Conservation (phyloP, 2,329 filamentous ascomycete genomes). For the Epicoccum sorghinum region DNA sequence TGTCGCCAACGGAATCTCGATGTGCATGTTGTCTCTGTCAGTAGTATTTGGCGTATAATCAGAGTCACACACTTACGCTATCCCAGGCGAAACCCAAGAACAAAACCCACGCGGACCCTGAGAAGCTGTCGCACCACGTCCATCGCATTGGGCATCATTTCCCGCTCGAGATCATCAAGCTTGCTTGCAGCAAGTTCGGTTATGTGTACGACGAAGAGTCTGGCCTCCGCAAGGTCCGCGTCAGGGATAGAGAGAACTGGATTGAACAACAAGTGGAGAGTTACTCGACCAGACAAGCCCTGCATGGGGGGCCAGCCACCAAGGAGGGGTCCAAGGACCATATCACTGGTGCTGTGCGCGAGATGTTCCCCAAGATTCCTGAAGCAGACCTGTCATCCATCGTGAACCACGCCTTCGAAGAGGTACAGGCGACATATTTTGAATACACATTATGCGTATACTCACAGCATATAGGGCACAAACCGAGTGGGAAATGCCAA, state of each 20-base stretch:
- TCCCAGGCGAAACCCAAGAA: conserved; percentile 52
- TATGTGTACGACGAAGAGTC: conserved; percentile 31
- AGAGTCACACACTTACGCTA: conserved; percentile 13
- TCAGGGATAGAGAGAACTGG: conserved; percentile 30
- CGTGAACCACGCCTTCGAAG: conserved; percentile 65
- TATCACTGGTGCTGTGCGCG: conserved; percentile 63
- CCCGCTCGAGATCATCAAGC: conserved; percentile 63
- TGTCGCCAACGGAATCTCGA: conserved; percentile 61
- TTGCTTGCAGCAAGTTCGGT: conserved; percentile 60
- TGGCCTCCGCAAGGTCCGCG: conserved; percentile 30
- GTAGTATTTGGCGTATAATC: conserved; percentile 31
- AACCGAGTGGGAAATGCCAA: conserved; percentile 63
- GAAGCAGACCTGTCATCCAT: conserved; percentile 63
- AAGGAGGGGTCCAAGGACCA: conserved; percentile 59
- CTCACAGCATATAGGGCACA: conserved; percentile 53
- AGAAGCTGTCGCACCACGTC: conserved; percentile 64
- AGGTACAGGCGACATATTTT: conserved; percentile 47
- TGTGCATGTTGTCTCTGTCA: conserved; percentile 66
- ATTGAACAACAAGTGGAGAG: conserved; percentile 46
- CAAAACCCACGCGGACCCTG: conserved; percentile 56
- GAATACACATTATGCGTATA: background rate
- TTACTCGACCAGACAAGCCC: conserved; percentile 35
- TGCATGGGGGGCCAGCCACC: conserved; percentile 33
- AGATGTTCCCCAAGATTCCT: conserved; percentile 68
- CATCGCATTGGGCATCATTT: conserved; percentile 69